Percentiles rank a stretch among this genome's conserved stretches.
phyloP scores from a whole-genome alignment of 225 moss, liverwort and hornwort genomes.

The Asterella californica region DNA sequence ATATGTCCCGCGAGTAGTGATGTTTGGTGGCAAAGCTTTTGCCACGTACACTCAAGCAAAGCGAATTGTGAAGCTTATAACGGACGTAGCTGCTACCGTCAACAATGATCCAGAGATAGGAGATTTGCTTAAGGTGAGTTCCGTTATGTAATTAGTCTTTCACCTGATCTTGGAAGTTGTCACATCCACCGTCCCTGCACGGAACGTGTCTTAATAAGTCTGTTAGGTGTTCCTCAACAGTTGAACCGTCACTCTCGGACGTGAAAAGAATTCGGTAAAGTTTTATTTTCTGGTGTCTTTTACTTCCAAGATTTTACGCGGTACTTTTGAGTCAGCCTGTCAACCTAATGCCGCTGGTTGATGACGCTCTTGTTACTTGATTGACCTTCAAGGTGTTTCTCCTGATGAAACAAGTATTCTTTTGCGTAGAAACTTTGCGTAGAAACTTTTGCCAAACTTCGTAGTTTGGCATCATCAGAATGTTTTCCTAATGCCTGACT shows the following conservation, averaged over 20 bases:
- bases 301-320: no score
- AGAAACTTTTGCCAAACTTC: neutral
- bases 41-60: slow-evolving; percentile 91
- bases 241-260: no score
- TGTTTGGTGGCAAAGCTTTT: slow-evolving; percentile 97
- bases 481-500: no score
- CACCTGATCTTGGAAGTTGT: neutral
- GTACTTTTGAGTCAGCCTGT: no score
- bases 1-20: slow-evolving; percentile 84
- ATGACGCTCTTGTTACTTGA: neutral
- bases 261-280: no score
- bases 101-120: slow-evolving; percentile 85
- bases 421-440: no score
- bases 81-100: slow-evolving; percentile 64
- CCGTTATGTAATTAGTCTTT: no score
- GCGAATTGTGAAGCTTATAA: slow-evolving; percentile 84
- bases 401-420: neutral
- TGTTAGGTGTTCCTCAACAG: no score
- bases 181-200: neutral
- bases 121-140: slow-evolving; percentile 74
- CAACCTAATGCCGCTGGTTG: no score
- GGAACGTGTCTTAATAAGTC: neutral
- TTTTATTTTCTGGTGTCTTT: no score
- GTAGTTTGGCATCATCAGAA: neutral
- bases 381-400: neutral